A percentile compares a stretch with the other conserved stretches of the same genome.
phyloP scores from a whole-genome alignment of 2,329 filamentous ascomycete species.

The Mycocentrospora acerina region DNA sequence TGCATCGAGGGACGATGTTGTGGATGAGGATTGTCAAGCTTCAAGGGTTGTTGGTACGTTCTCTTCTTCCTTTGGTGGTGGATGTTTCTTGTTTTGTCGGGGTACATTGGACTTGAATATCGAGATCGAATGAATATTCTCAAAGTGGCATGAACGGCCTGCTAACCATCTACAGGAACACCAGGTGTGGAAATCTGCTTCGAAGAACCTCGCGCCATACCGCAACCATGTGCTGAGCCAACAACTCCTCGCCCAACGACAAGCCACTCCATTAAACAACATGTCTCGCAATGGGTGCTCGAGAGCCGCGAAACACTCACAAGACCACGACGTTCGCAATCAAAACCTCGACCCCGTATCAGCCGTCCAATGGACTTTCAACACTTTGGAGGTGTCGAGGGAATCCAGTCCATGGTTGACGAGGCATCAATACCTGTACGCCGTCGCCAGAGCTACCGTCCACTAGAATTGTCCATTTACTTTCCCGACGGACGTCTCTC shows the following conservation, averaged over 20 bases:
- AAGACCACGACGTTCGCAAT: constrained; percentile 33
- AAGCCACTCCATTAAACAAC: constrained; percentile 37
- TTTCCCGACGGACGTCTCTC: constrained; percentile 37
- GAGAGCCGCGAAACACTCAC: constrained; percentile 36
- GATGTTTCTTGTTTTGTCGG: not conserved
- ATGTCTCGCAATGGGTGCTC: constrained; percentile 41
- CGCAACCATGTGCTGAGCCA: constrained; percentile 17
- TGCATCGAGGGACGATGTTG: constrained; percentile 34
- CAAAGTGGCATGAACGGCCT: constrained; percentile 3
- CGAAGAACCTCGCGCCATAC: constrained; percentile 38
- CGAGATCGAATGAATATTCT: not conserved
- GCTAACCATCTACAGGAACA: constrained; percentile 23
- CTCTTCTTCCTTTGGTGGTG: not conserved
- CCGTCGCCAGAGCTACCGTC: constrained; percentile 39
- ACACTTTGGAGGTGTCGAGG: constrained; percentile 34
- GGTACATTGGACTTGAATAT: not conserved
- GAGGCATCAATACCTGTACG: constrained; percentile 34
- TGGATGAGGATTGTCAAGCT: constrained; percentile 22
- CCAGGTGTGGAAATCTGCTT: constrained; percentile 35
- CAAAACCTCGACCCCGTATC: constrained; percentile 35
- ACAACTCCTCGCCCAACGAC: constrained; percentile 30
- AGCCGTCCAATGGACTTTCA: constrained; percentile 40
- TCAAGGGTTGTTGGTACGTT: constrained; percentile 32
- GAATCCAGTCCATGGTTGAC: constrained; percentile 36
- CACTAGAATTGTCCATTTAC: constrained; percentile 45